Percentiles rank a stretch among this genome's conserved stretches.
Conservation (phyloP, 2,329 filamentous ascomycete genomes). For the Rachicladosporium sp. region DNA sequence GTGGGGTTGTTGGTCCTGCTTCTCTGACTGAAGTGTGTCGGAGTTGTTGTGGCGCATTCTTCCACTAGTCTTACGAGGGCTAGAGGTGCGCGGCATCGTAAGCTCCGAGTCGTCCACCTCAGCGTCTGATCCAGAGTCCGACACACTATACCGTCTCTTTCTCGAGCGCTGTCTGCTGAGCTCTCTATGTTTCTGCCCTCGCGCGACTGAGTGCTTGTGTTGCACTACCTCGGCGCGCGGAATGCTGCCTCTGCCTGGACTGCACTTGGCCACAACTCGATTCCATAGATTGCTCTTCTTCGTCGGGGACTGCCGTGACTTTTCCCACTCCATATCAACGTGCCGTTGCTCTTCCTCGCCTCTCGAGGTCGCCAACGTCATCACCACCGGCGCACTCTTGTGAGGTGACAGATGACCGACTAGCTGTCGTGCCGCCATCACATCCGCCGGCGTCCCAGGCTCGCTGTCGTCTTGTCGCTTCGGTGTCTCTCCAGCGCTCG, state of each 20-base stretch:
- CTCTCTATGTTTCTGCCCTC: constrained; percentile 18
- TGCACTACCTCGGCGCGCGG: constrained; percentile 23
- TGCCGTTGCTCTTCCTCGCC: constrained; percentile 4
- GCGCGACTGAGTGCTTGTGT: constrained; percentile 27
- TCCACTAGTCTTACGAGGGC: constrained; percentile 12
- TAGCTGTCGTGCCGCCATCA: constrained; percentile 2
- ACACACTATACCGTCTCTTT: constrained; percentile 20
- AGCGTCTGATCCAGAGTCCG: constrained; percentile 18
- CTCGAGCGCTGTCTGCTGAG: constrained; percentile 14
- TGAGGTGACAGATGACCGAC: constrained; percentile 1
- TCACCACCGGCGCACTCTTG: constrained; percentile 2
- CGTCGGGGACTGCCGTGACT: constrained; percentile 10
- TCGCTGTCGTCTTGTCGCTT: constrained; percentile 27
- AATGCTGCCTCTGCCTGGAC: constrained; percentile 29
- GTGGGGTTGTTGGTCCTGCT: constrained; percentile 11
- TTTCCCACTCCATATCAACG: constrained; percentile 11
- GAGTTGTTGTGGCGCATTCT: constrained; percentile 3
- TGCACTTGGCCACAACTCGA: constrained; percentile 9
- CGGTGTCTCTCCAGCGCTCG: constrained; percentile 38
- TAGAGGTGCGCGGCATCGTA: constrained; percentile 4
- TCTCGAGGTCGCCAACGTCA: constrained; percentile 3
- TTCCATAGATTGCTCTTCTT: constrained; percentile 17
- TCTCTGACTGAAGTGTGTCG: background rate
- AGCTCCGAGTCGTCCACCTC: constrained; percentile 15
- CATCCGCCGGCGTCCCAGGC: constrained; percentile 7